Evolutionary conservation across 2,329 filamentous ascomycete genomes (phyloP).

Genomic region (Elsinoe perseae): DNA sequence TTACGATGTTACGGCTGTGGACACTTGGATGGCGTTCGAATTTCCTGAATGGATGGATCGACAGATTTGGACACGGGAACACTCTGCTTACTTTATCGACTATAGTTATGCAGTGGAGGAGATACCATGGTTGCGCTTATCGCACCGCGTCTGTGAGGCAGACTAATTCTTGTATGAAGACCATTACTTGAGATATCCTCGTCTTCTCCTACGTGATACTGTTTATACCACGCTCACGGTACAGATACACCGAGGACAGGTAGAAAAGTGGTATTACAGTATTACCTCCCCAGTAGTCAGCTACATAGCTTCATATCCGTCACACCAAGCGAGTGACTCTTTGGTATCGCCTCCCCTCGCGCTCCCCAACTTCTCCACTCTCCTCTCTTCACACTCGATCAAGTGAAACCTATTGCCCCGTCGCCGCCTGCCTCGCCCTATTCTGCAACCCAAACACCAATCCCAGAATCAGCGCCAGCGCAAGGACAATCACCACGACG

Average conservation of each 20-base stretch:
- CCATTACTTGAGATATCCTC: background rate
- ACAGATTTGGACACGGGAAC: background rate
- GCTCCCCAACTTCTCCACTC: background rate
- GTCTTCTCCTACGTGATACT: background rate
- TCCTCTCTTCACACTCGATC: background rate
- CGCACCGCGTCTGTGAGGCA: background rate
- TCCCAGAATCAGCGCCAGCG: constrained; percentile 44
- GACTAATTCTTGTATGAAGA: background rate
- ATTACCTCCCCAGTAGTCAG: background rate
- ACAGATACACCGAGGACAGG: background rate
- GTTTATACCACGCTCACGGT: background rate
- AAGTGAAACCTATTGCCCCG: background rate
- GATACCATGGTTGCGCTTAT: background rate
- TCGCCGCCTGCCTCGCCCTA: background rate
- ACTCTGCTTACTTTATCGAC: background rate
- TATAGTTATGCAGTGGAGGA: background rate
- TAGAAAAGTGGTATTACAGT: constrained; percentile 2
- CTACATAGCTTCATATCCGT: constrained; percentile 34
- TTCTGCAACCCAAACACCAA: constrained; percentile 39
- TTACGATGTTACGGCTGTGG: background rate
- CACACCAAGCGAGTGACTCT: background rate
- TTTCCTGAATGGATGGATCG: background rate
- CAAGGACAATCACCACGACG: constrained; percentile 39
- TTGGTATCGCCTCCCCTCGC: background rate
- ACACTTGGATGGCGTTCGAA: background rate